Conservation (phyloP, 2,329 filamentous ascomycete genomes). For the Calonectria henricotiae region DNA sequence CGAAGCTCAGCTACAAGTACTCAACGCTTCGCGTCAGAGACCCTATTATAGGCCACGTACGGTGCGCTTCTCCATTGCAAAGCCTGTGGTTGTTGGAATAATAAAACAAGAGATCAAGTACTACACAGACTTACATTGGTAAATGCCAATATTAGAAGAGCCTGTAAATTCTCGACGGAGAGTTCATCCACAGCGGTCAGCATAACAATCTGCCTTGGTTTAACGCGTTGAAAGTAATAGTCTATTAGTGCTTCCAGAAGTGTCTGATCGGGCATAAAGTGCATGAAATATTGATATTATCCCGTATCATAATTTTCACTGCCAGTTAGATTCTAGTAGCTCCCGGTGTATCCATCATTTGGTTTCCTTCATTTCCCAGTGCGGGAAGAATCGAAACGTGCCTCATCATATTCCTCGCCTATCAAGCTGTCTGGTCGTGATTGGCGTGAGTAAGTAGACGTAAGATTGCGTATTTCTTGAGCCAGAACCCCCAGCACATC, state of each 20-base stretch:
- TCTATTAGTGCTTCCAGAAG: conserved; percentile 38
- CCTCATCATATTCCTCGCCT: not conserved
- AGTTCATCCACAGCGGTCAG: conserved; percentile 56
- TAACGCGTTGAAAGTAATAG: conserved; percentile 58
- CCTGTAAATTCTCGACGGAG: conserved; percentile 59
- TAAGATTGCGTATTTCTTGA: conserved; percentile 26
- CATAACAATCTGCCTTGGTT: conserved; percentile 54
- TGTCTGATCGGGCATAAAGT: conserved; percentile 19
- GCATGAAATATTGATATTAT: not conserved
- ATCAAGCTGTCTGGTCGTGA: not conserved
- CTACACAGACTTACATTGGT: conserved; percentile 53
- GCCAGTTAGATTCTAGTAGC: not conserved
- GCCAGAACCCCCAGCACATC: not conserved
- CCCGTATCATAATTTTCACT: not conserved
- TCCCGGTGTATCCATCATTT: not conserved
- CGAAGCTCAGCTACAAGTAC: conserved; percentile 54
- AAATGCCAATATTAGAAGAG: conserved; percentile 59
- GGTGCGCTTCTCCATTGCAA: conserved; percentile 49
- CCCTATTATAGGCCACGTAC: conserved; percentile 54
- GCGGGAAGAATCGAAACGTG: not conserved
- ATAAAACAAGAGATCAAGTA: not conserved
- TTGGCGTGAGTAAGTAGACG: not conserved
- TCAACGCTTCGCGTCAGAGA: conserved; percentile 55
- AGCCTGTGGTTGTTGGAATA: conserved; percentile 43
- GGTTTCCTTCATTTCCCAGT: not conserved